These are phyloP conservation scores for Rhodocollybia butyracea DNA, from an alignment of 768 basidiomycete genomes.

Conservation along the genomic window DNA sequence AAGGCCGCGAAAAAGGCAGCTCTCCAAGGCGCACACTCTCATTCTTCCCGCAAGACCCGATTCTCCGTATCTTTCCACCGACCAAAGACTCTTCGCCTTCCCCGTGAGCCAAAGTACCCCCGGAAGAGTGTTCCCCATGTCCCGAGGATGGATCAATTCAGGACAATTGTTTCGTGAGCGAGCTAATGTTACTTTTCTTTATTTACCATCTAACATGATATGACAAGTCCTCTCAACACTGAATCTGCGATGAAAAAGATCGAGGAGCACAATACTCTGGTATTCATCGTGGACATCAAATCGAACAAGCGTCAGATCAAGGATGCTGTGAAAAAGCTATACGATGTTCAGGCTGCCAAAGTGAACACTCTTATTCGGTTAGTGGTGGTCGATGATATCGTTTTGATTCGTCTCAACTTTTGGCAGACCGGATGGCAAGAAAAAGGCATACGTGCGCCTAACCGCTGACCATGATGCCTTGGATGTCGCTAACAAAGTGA, in stretches of 20 bases:
- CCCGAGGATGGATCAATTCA: slow-evolving; percentile 94
- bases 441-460: slow-evolving; percentile 98
- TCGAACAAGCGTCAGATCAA: slow-evolving; percentile 99
- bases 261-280: slow-evolving; percentile 98
- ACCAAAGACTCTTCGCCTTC: slow-evolving; percentile 86
- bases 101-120: slow-evolving; percentile 89
- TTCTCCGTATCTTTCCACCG: slow-evolving; percentile 91
- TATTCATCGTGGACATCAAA: slow-evolving; percentile 94
- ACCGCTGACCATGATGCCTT: slow-evolving; percentile 95
- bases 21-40: slow-evolving; percentile 79
- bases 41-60: slow-evolving; percentile 76
- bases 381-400: slow-evolving; percentile 17
- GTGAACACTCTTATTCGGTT: slow-evolving; percentile 98
- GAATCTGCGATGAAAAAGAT: slow-evolving; percentile 99
- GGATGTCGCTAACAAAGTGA: slow-evolving; percentile 96
- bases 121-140: slow-evolving; percentile 91
- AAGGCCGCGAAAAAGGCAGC: slow-evolving; percentile 97
- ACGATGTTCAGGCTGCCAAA: slow-evolving; percentile 94
- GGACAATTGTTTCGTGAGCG: slow-evolving; percentile 86
- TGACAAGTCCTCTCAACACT: slow-evolving; percentile 90
- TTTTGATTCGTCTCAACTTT: not conserved
- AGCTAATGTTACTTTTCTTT: not conserved
- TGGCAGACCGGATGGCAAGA: slow-evolving; percentile 90
- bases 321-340: slow-evolving; percentile 99
- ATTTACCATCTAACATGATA: no score